Evolutionary conservation across 116 monocot species (phyloP).

Genomic region (Papilionanthe hybrid): DNA sequence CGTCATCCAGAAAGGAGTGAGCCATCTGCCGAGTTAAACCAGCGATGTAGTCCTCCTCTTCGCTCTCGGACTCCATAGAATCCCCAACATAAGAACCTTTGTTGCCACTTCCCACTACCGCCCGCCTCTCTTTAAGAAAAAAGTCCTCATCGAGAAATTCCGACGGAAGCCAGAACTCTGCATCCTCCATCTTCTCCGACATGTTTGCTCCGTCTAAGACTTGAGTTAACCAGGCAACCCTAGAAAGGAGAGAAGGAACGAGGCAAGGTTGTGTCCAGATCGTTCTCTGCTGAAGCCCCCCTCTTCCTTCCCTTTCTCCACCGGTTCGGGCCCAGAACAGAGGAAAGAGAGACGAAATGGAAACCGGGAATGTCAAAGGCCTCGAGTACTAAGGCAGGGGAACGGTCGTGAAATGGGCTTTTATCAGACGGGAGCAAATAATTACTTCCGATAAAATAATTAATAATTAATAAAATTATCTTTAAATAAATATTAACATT

Average conservation of each 20-base stretch:
- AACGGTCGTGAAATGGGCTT: not conserved
- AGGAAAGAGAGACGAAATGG: not conserved
- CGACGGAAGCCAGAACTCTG: slow-evolving; percentile 50
- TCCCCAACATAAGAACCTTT: not conserved
- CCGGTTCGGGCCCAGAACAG: not conserved
- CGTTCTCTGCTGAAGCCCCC: not conserved
- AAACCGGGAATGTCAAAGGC: not conserved
- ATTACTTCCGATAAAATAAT: not conserved
- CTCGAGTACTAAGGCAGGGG: not conserved
- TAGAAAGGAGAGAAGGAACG: too few relatives aligned
- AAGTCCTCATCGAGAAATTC: slow-evolving; percentile 56
- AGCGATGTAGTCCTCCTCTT: slow-evolving; percentile 49
- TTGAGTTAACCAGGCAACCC: not conserved
- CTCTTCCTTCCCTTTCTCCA: not conserved
- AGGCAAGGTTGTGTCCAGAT: not conserved
- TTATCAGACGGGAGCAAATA: not conserved
- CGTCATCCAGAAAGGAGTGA: slow-evolving; percentile 24
- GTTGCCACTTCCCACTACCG: too few relatives aligned
- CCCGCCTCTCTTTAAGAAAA: slow-evolving; percentile 15
- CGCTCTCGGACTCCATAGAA: slow-evolving; percentile 38
- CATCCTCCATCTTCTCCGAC: slow-evolving; percentile 31
- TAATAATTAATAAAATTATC: too few relatives aligned
- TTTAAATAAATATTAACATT: not conserved
- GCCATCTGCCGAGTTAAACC: slow-evolving; percentile 41
- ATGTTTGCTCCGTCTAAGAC: slow-evolving; percentile 5